Conservation (phyloP, 768 basidiomycete species). For the Agaricus bisporus region DNA sequence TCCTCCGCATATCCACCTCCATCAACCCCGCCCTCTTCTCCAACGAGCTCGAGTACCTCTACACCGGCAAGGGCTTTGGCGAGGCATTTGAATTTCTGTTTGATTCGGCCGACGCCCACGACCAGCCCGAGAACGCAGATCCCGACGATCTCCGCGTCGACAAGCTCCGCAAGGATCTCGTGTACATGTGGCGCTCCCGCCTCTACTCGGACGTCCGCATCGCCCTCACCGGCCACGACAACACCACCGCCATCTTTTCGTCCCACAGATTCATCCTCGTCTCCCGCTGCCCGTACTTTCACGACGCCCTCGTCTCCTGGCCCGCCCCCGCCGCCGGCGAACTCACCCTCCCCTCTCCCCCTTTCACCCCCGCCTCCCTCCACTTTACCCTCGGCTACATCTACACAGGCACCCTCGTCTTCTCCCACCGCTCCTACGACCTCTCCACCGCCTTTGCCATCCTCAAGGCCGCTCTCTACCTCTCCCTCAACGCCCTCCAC, state of each 20-base stretch:
- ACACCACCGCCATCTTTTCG: conserved; percentile 76
- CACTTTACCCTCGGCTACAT: conserved; percentile 94
- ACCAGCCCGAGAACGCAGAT: conserved; percentile 32
- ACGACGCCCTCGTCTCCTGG: conserved; percentile 71
- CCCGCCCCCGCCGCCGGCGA: conserved; percentile 27
- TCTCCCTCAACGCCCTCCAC: conserved; percentile 65
- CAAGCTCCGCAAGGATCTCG: conserved; percentile 87
- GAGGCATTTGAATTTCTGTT: conserved; percentile 86
- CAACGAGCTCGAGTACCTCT: conserved; percentile 90
- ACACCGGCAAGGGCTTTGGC: conserved; percentile 86
- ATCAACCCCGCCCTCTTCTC: conserved; percentile 80
- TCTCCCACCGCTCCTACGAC: conserved; percentile 91
- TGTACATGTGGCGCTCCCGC: conserved; percentile 95
- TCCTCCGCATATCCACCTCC: conserved; percentile 59
- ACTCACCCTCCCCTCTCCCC: conserved; percentile 78
- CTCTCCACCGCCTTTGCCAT: conserved; percentile 89
- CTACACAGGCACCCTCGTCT: conserved; percentile 90
- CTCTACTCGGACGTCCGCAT: conserved; percentile 91
- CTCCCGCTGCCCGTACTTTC: conserved; percentile 86
- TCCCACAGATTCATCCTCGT: conserved; percentile 92
- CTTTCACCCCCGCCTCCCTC: conserved; percentile 90
- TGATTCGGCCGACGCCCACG: conserved; percentile 52
- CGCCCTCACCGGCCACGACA: conserved; percentile 54
- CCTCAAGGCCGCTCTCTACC: conserved; percentile 76
- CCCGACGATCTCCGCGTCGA: conserved; percentile 56